Conservation (phyloP, 2,329 filamentous ascomycete genomes). For the Cadophora sp. region DNA sequence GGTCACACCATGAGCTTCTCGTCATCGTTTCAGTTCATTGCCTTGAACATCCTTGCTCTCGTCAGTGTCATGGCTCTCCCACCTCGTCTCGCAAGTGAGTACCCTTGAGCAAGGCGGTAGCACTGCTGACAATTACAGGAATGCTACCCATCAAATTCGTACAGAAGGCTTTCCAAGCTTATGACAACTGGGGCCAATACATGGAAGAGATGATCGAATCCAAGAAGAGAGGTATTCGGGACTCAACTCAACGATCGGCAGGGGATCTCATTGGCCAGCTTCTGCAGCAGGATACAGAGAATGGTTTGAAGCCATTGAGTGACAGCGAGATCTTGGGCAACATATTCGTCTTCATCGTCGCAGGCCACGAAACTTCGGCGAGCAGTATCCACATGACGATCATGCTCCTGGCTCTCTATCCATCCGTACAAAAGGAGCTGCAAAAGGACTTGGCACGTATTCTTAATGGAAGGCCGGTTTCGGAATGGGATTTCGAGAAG, state of each 20-base stretch:
- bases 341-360: conserved; percentile 70
- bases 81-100: conserved; percentile 12
- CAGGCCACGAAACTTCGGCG: conserved; percentile 81
- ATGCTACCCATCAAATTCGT: conserved; percentile 3
- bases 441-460: conserved; percentile 73
- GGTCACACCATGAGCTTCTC: conserved; percentile 23
- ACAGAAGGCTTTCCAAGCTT: conserved; percentile 22
- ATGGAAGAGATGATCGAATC: conserved; percentile 30
- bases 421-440: conserved; percentile 65
- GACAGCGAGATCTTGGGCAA: conserved; percentile 75
- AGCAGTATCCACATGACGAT: conserved; percentile 76
- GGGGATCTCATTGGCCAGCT: conserved; percentile 18
- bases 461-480: conserved; percentile 62
- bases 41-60: conserved; percentile 17
- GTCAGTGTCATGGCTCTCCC: conserved; percentile 8
- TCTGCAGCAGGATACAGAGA: not conserved
- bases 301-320: conserved; percentile 2
- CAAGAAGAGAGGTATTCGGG: conserved; percentile 20
- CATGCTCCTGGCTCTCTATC: conserved; percentile 71
- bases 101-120: not conserved
- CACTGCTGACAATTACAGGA: conserved; percentile 12
- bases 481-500: conserved; percentile 73
- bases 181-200: conserved; percentile 28
- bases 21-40: conserved; percentile 20
- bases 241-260: conserved; percentile 3